Conservation (phyloP, 371 early-diverging fungal genomes). For the Syncephalastrum racemosum region DNA sequence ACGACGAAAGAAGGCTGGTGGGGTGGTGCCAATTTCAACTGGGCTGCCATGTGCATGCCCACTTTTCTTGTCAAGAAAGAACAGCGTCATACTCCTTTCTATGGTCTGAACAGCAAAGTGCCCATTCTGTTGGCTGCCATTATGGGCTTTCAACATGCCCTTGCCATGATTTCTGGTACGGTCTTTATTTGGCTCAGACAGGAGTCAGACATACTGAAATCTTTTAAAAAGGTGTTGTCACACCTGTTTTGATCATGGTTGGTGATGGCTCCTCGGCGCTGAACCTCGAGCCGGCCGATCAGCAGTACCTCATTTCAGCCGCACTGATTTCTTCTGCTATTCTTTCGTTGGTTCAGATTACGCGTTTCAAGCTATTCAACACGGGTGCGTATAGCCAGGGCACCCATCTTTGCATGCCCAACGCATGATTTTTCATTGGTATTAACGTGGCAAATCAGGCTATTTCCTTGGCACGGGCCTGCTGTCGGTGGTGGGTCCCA, state of each 20-base stretch:
- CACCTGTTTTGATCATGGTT: slow-evolving; percentile 57
- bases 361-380: slow-evolving; percentile 43
- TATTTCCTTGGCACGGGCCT: slow-evolving; percentile 60
- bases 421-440: slow-evolving; percentile 1
- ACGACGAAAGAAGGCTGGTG: slow-evolving; percentile 62
- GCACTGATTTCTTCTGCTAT: slow-evolving; percentile 62
- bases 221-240: slow-evolving; percentile 45
- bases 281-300: slow-evolving; percentile 45
- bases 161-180: slow-evolving; percentile 48
- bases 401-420: neutral
- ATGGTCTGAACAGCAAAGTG: slow-evolving; percentile 57
- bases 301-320: slow-evolving; percentile 55
- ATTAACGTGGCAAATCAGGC: slow-evolving; percentile 7
- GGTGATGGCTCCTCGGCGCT: slow-evolving; percentile 50
- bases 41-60: slow-evolving; percentile 55
- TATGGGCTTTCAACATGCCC: slow-evolving; percentile 63
- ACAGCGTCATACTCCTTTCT: slow-evolving; percentile 50
- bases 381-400: slow-evolving; percentile 30
- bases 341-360: slow-evolving; percentile 58
- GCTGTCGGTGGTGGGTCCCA: slow-evolving; percentile 57
- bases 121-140: slow-evolving; percentile 55
- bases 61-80: slow-evolving; percentile 34
- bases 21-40: slow-evolving; percentile 50
- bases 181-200: neutral
- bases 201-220: neutral